A percentile compares a stretch with the other conserved stretches of the same genome.
phyloP scores from a whole-genome alignment of 2,329 filamentous ascomycete species.

The Endoconidiophora polonica region DNA sequence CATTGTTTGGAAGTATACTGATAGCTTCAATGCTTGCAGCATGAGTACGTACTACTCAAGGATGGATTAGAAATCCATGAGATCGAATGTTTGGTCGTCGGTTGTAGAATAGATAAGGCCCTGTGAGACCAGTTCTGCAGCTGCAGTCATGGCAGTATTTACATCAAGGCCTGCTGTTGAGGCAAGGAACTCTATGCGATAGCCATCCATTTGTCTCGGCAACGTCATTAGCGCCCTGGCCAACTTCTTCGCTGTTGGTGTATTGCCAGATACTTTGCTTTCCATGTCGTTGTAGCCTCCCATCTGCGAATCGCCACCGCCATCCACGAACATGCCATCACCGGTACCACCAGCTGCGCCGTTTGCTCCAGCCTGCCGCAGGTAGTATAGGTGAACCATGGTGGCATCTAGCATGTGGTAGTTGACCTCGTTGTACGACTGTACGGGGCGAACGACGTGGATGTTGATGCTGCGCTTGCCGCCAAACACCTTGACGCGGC shows the following conservation, averaged over 20 bases:
- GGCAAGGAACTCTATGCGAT: constrained; percentile 66
- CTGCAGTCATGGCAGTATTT: constrained; percentile 56
- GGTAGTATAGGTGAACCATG: constrained; percentile 72
- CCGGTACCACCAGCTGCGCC: constrained; percentile 24
- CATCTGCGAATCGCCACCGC: constrained; percentile 24
- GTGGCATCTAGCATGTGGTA: constrained; percentile 86
- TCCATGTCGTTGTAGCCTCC: constrained; percentile 13
- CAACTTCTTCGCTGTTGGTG: constrained; percentile 47
- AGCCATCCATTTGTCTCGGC: constrained; percentile 61
- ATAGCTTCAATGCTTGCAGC: too few species aligned
- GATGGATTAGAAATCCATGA: constrained; percentile 46
- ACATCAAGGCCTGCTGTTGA: constrained; percentile 46
- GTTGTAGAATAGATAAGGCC: constrained; percentile 80
- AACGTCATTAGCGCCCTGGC: constrained; percentile 51
- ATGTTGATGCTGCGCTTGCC: constrained; percentile 69
- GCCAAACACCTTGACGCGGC: constrained; percentile 67
- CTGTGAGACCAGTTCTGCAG: constrained; percentile 59
- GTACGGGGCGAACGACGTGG: constrained; percentile 62
- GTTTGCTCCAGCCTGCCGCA: constrained; percentile 42
- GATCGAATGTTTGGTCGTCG: constrained; percentile 82
- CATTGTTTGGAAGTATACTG: too few species aligned
- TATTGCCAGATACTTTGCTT: constrained; percentile 31
- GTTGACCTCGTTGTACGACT: constrained; percentile 81
- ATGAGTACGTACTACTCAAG: neutral
- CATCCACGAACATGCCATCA: constrained; percentile 41